These are phyloP conservation scores for Penicillium riverlandense DNA, from an alignment of 495 filamentous ascomycete species.

Conservation along the genomic window DNA sequence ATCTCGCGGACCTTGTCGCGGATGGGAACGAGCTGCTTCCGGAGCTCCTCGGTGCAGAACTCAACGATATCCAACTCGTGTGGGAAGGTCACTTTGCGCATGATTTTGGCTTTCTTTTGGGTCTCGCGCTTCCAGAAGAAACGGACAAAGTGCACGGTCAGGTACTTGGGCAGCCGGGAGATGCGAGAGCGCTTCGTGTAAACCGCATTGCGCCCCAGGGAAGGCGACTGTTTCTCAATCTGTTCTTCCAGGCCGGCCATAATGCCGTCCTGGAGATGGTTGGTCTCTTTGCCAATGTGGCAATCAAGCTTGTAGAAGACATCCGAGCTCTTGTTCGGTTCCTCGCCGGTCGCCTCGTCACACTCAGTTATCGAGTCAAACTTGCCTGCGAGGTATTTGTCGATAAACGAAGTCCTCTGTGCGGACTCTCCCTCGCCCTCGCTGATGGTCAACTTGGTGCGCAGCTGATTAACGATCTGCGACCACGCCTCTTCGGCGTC, in stretches of 20 bases:
- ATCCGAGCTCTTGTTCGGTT: conserved; percentile 58
- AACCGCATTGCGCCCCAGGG: conserved; percentile 64
- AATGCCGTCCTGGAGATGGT: conserved; percentile 85
- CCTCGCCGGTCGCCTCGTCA: conserved; percentile 74
- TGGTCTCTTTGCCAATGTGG: conserved; percentile 79
- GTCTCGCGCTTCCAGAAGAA: conserved; percentile 96
- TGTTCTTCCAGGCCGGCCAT: conserved; percentile 74
- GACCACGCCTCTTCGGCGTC: conserved; percentile 99
- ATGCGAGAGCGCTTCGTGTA: conserved; percentile 91
- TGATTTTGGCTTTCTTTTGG: conserved; percentile 98
- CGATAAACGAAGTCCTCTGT: conserved; percentile 64
- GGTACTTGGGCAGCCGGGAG: conserved; percentile 82
- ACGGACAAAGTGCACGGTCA: conserved; percentile 94
- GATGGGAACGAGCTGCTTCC: conserved; percentile 75
- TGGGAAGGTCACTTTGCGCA: conserved; percentile 96
- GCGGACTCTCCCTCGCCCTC: conserved; percentile 38
- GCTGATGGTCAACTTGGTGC: conserved; percentile 67
- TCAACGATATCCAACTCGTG: conserved; percentile 88
- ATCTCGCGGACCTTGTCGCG: conserved; percentile 94
- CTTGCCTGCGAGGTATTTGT: conserved; percentile 80
- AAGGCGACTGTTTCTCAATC: conserved; percentile 80
- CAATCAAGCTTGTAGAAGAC: conserved; percentile 90
- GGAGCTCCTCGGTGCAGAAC: conserved; percentile 87
- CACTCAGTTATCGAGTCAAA: conserved; percentile 74
- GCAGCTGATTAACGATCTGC: conserved; percentile 83